phyloP scores from a whole-genome alignment of 2,329 filamentous ascomycete species.

The Trichoderma brevicompactum region DNA sequence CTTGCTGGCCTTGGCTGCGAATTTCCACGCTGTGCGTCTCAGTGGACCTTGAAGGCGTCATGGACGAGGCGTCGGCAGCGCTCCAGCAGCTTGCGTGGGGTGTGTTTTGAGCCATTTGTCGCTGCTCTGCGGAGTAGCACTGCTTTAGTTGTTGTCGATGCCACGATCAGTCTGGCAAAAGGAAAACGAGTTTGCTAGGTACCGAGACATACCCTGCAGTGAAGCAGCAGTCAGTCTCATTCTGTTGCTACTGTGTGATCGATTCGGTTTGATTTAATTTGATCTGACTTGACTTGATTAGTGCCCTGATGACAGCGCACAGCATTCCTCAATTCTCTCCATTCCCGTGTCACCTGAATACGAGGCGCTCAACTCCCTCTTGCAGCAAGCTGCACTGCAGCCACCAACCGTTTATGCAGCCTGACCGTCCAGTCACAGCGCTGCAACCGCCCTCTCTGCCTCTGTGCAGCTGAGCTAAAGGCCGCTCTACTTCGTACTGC shows the following conservation, averaged over 20 bases:
- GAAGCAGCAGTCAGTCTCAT: not conserved
- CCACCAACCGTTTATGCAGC: constrained; percentile 16
- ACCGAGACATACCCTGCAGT: too few species aligned
- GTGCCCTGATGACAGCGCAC: not conserved
- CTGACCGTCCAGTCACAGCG: constrained; percentile 1
- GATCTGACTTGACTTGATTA: not conserved
- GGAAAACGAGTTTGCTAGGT: not conserved
- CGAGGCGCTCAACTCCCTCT: constrained; percentile 6
- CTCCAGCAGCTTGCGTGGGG: not conserved
- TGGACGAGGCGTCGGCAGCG: constrained; percentile 1
- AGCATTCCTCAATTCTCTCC: not conserved
- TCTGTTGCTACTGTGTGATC: not conserved
- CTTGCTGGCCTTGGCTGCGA: not conserved
- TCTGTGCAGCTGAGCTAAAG: not conserved
- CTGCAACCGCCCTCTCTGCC: not conserved
- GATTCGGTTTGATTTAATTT: too few species aligned
- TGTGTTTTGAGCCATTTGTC: constrained; percentile 15
- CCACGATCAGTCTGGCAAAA: not conserved
- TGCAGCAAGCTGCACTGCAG: constrained; percentile 5
- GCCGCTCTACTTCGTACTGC: not conserved
- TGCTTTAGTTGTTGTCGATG: not conserved
- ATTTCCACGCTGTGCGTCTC: not conserved
- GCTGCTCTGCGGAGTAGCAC: not conserved
- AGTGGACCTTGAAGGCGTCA: constrained; percentile 11
- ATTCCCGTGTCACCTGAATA: constrained; percentile 6